These are phyloP conservation scores for Fomitiporia mediterranea DNA, from an alignment of 1,284 basidiomycete genomes.

Conservation along the genomic window DNA sequence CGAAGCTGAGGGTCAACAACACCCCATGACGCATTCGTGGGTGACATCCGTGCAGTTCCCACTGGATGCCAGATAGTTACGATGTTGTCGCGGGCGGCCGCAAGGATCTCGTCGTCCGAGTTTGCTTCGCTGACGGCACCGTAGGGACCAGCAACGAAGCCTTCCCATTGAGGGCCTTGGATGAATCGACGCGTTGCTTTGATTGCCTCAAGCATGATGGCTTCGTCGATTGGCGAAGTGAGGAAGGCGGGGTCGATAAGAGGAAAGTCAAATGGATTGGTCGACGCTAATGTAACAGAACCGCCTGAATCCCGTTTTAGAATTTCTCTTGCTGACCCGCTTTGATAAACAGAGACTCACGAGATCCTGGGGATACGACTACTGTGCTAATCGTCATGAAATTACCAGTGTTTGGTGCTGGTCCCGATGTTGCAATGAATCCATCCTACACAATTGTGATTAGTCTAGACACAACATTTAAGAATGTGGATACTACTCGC, in stretches of 20 bases:
- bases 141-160: slow-evolving; percentile 22
- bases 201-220: slow-evolving; percentile 20
- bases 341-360: slow-evolving; percentile 9
- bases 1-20: slow-evolving; percentile 34
- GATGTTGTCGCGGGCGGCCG: slow-evolving; percentile 20
- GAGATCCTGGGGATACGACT: slow-evolving; percentile 24
- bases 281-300: slow-evolving; percentile 22
- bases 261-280: slow-evolving; percentile 23
- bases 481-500: slow-evolving; percentile 23
- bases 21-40: slow-evolving; percentile 23
- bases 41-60: slow-evolving; percentile 28
- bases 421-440: background rate
- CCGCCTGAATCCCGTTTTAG: slow-evolving; percentile 22
- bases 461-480: background rate
- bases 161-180: slow-evolving; percentile 22
- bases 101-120: slow-evolving; percentile 26
- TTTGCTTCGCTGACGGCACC: slow-evolving; percentile 24
- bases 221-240: slow-evolving; percentile 16
- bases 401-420: slow-evolving; percentile 20
- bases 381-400: slow-evolving; percentile 21
- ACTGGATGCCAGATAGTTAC: slow-evolving; percentile 27
- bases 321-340: background rate
- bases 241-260: slow-evolving; percentile 24
- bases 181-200: slow-evolving; percentile 23
- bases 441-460: background rate